These are phyloP conservation scores for Torulaspora globosa DNA, from an alignment of 1,139 yeast species.

Conservation along the genomic window DNA sequence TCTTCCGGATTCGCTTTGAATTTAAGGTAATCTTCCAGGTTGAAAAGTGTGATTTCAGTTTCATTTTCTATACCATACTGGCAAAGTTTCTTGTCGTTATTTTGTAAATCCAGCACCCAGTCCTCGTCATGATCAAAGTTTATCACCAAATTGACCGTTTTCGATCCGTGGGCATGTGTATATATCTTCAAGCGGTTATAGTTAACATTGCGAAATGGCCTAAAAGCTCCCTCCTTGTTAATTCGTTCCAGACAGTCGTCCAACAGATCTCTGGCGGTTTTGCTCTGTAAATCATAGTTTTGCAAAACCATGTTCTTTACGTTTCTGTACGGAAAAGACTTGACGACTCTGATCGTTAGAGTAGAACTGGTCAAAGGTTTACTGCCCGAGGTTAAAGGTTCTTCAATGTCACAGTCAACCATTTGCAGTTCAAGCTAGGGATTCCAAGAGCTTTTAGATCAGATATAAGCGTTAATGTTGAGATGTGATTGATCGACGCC, in stretches of 20 bases:
- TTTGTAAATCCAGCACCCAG: slow-evolving; percentile 55
- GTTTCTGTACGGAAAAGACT: slow-evolving; percentile 89
- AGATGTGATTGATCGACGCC: neutral
- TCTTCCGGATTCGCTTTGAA: slow-evolving; percentile 83
- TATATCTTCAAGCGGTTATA: slow-evolving; percentile 80
- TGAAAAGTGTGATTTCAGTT: slow-evolving; percentile 82
- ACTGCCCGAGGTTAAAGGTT: slow-evolving; percentile 40
- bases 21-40: slow-evolving; percentile 56
- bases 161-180: slow-evolving; percentile 92
- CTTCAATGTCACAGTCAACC: slow-evolving; percentile 30
- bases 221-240: slow-evolving; percentile 59
- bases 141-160: slow-evolving; percentile 87
- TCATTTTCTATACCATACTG: slow-evolving; percentile 83
- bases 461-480: neutral
- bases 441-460: neutral
- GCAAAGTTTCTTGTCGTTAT: slow-evolving; percentile 45
- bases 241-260: slow-evolving; percentile 49
- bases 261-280: slow-evolving; percentile 63
- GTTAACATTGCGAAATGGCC: slow-evolving; percentile 78
- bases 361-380: slow-evolving; percentile 48
- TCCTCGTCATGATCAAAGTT: slow-evolving; percentile 70
- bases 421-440: neutral
- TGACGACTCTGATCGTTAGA: slow-evolving; percentile 77
- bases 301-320: slow-evolving; percentile 75
- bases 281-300: slow-evolving; percentile 64